Conservation (phyloP, 495 filamentous ascomycete species). For the Sordaria brevicollis region DNA sequence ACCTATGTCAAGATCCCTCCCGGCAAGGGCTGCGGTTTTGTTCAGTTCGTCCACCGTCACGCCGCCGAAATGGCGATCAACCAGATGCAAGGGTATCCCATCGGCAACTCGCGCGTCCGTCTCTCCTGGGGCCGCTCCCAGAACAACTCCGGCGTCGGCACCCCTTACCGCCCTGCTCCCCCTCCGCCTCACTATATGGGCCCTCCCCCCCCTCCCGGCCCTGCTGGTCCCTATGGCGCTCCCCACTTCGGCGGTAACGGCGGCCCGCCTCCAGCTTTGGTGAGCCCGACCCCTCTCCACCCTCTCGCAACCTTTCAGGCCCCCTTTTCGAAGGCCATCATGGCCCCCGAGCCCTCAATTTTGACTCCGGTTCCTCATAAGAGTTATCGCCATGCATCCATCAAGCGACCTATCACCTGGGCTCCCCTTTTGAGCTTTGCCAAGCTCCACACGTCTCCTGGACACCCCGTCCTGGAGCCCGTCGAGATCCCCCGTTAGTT, state of each 20-base stretch:
- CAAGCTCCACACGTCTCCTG: too few relatives aligned
- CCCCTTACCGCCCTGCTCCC: conserved; percentile 91
- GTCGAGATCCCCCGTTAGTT: too few relatives aligned
- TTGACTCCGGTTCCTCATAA: too few relatives aligned
- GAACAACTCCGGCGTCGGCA: conserved; percentile 98
- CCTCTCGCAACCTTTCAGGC: not conserved
- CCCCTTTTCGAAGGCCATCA: too few relatives aligned
- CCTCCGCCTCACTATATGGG: conserved; percentile 68
- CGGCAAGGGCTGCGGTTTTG: conserved; percentile 97
- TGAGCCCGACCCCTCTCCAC: not conserved
- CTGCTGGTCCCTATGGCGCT: conserved; percentile 16
- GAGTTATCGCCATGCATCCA: too few relatives aligned
- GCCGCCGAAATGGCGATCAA: conserved; percentile 99
- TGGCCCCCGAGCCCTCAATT: too few relatives aligned
- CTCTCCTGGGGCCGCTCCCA: conserved; percentile 96
- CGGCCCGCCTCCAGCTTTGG: not conserved
- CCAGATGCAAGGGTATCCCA: conserved; percentile 99
- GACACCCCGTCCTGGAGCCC: too few relatives aligned
- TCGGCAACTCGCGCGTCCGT: conserved; percentile 95
- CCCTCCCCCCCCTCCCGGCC: conserved; percentile 16
- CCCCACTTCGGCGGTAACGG: conserved; percentile 15
- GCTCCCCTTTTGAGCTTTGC: too few relatives aligned
- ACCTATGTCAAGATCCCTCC: conserved; percentile 99
- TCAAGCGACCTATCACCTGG: too few relatives aligned
- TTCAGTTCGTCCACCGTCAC: conserved; percentile 98